A percentile compares a stretch with the other conserved stretches of the same genome.
Conservation (phyloP, 257 asterid genomes). For the Nicotiana undulata region DNA sequence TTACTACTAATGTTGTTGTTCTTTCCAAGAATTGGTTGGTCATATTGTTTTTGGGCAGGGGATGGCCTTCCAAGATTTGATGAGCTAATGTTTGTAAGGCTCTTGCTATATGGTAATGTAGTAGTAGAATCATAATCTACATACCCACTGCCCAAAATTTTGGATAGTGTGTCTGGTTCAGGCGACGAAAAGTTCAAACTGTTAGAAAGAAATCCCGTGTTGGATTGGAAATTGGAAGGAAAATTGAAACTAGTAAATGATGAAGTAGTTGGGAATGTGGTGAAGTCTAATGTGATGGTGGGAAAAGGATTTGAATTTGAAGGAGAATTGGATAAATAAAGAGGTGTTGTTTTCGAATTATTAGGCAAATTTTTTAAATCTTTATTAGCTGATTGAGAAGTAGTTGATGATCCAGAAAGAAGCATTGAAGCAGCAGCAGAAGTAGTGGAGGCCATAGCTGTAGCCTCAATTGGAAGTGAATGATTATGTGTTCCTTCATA, state of each 20-base stretch:
- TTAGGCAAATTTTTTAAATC: slow-evolving; percentile 8
- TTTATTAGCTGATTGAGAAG: slow-evolving; percentile 25
- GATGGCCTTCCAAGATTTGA: slow-evolving; percentile 20
- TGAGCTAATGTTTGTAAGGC: slow-evolving; percentile 11
- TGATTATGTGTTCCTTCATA: slow-evolving; percentile 93
- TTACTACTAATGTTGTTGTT: not conserved
- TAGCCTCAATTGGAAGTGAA: slow-evolving; percentile 71
- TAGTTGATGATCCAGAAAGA: slow-evolving; percentile 63
- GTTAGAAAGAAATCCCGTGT: slow-evolving; percentile 33
- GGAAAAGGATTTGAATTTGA: slow-evolving; percentile 41
- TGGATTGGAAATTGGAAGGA: slow-evolving; percentile 26
- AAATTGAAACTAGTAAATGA: slow-evolving; percentile 25
- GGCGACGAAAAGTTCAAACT: slow-evolving; percentile 39
- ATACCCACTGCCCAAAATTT: slow-evolving; percentile 32
- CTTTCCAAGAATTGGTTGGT: slow-evolving; percentile 21
- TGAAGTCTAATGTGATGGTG: slow-evolving; percentile 81
- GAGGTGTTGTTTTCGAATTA: slow-evolving; percentile 22
- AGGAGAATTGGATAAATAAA: slow-evolving; percentile 34
- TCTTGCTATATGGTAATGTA: slow-evolving; percentile 15
- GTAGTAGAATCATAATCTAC: slow-evolving; percentile 13
- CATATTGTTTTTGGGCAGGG: slow-evolving; percentile 31
- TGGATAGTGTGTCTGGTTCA: slow-evolving; percentile 21
- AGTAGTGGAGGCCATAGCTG: slow-evolving; percentile 94
- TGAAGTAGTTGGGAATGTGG: slow-evolving; percentile 33
- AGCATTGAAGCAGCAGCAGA: slow-evolving; percentile 95